phyloP scores from a whole-genome alignment of 2,329 filamentous ascomycete species.

The Thelonectria blattea region DNA sequence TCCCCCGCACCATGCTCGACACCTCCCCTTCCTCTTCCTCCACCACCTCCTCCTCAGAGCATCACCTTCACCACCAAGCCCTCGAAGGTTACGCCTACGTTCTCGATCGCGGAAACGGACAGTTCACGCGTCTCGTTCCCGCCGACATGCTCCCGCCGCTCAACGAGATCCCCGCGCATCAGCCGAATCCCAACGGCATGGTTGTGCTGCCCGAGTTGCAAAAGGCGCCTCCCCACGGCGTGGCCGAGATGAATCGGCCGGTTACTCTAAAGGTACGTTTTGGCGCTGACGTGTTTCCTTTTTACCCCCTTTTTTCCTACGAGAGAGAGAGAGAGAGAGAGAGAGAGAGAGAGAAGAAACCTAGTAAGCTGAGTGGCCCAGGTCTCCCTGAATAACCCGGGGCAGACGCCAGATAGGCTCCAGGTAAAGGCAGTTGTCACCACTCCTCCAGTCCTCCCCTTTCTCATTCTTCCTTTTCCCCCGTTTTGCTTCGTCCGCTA shows the following conservation, averaged over 20 bases:
- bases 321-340: no score
- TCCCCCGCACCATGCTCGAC: background rate
- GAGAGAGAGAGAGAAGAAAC: constrained; percentile 14
- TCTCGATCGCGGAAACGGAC: constrained; percentile 59
- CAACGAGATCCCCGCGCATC: constrained; percentile 50
- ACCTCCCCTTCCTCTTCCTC: background rate
- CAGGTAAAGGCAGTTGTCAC: constrained; percentile 38
- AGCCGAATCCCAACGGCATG: constrained; percentile 51
- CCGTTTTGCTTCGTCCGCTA: constrained; percentile 4
- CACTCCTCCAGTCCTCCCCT: background rate
- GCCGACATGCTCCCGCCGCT: constrained; percentile 58
- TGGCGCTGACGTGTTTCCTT: constrained; percentile 8
- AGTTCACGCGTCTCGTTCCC: constrained; percentile 60
- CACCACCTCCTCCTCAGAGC: no score
- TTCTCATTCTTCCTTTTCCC: background rate
- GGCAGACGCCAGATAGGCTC: constrained; percentile 39
- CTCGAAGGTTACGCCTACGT: constrained; percentile 53
- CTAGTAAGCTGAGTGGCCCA: constrained; percentile 39
- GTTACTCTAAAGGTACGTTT: constrained; percentile 46
- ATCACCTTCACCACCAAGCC: background rate
- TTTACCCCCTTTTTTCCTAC: background rate
- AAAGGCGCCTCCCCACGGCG: constrained; percentile 46
- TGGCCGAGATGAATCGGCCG: constrained; percentile 45
- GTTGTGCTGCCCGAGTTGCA: constrained; percentile 53
- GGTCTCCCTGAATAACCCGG: constrained; percentile 28